Evolutionary conservation across 1,284 basidiomycete species (phyloP).

Genomic region (Malassezia furfur): DNA sequence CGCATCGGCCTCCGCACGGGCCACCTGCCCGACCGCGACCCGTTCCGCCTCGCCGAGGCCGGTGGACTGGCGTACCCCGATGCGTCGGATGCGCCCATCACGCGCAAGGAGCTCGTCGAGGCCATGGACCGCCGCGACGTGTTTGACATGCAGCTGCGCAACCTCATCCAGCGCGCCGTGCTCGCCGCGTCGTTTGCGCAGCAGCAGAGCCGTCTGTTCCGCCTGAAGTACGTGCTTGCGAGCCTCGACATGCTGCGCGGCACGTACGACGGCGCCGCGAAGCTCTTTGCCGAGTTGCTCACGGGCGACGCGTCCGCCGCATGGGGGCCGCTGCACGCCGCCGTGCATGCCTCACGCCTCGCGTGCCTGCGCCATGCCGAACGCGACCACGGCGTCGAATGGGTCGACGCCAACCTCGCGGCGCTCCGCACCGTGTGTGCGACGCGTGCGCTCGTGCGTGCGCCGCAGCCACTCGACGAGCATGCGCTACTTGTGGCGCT

Average conservation of each 20-base stretch:
- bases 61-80: background rate
- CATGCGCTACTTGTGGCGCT: slow-evolving; percentile 1
- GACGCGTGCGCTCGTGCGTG: background rate
- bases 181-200: background rate
- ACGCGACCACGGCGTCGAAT: background rate
- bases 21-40: slow-evolving; percentile 62
- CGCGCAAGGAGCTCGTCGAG: slow-evolving; percentile 18
- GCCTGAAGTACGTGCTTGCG: slow-evolving; percentile 2
- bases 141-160: slow-evolving; percentile 12
- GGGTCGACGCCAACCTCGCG: background rate
- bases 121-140: slow-evolving; percentile 13
- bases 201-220: background rate
- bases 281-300: slow-evolving; percentile 1
- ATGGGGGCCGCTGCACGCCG: background rate
- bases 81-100: slow-evolving; percentile 13
- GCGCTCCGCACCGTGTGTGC: slow-evolving; percentile 6
- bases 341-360: background rate
- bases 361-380: background rate
- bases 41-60: slow-evolving; percentile 50
- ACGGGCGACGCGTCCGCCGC: background rate
- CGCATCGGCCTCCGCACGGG: slow-evolving; percentile 64
- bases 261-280: background rate
- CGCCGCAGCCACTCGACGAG: slow-evolving; percentile 4
- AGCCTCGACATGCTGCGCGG: slow-evolving; percentile 9
- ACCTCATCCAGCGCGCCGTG: slow-evolving; percentile 9